Percentiles rank a stretch among this genome's conserved stretches.
Conservation (phyloP, 345 rosid species). For the Geranium rotundifolium region DNA sequence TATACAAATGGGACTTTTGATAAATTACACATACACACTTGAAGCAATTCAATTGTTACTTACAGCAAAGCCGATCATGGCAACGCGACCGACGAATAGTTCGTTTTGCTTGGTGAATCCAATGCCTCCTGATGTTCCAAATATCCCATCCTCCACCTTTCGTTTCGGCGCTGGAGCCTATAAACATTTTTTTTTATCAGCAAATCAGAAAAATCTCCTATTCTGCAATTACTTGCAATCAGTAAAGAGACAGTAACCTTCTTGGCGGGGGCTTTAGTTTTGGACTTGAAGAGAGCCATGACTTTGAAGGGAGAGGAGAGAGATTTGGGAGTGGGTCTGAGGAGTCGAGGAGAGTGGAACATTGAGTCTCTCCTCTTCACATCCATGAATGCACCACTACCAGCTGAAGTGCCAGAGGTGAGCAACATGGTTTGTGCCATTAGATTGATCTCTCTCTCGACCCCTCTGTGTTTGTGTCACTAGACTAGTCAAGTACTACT, state of each 20-base stretch:
- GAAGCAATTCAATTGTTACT: constrained; percentile 12
- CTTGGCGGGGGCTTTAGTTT: constrained; percentile 68
- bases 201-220: no score
- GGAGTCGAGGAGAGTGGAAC: constrained; percentile 25
- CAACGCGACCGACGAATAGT: constrained; percentile 97
- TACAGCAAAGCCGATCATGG: constrained; percentile 97
- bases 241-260: constrained; percentile 23
- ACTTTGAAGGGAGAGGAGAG: constrained; percentile 26
- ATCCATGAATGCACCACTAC: constrained; percentile 12
- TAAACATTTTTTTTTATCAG: no score
- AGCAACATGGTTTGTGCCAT: constrained; percentile 91
- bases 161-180: constrained; percentile 20
- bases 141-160: constrained; percentile 81
- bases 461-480: no score
- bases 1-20: no score
- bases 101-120: constrained; percentile 94
- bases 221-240: no score
- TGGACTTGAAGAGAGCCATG: constrained; percentile 71
- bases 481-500: no score
- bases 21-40: no score
- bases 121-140: constrained; percentile 93
- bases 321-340: constrained; percentile 26
- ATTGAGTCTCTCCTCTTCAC: constrained; percentile 19
- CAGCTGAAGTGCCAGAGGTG: constrained; percentile 51
- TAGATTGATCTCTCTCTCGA: no score